phyloP scores from a whole-genome alignment of 2,329 filamentous ascomycete species.

The Akanthomyces lecanii region DNA sequence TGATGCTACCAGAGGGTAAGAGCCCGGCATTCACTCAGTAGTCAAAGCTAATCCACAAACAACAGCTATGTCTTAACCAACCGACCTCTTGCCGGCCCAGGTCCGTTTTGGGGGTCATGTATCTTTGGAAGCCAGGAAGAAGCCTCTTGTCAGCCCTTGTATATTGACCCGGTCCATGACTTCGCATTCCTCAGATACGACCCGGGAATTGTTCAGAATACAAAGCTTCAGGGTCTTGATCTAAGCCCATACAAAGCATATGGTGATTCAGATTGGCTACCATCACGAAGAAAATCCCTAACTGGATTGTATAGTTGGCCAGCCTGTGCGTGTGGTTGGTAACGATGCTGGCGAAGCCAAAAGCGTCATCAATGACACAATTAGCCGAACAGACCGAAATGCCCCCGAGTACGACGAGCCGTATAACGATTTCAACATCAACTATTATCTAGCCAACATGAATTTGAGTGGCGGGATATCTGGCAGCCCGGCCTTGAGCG shows the following conservation, averaged over 20 bases:
- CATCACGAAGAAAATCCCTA: too few species aligned
- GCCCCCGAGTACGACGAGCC: conserved; percentile 96
- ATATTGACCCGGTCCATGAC: conserved; percentile 96
- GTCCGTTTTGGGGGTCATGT: conserved; percentile 96
- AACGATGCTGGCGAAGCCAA: conserved; percentile 98
- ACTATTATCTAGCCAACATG: conserved; percentile 97
- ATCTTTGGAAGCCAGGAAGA: conserved; percentile 98
- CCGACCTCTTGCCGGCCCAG: conserved; percentile 88
- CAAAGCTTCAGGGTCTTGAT: conserved; percentile 32
- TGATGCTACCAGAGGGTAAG: not conserved
- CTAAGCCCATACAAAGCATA: not conserved
- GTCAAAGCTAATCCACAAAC: too few species aligned
- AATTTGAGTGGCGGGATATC: conserved; percentile 95
- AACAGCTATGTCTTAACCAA: conserved; percentile 78
- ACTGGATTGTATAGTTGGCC: conserved; percentile 57
- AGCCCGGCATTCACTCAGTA: too few species aligned
- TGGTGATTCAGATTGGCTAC: too few species aligned
- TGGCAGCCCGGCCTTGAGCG: conserved; percentile 93
- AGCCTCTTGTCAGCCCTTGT: conserved; percentile 92
- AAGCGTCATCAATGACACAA: conserved; percentile 94
- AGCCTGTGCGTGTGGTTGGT: conserved; percentile 92
- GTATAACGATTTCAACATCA: conserved; percentile 93
- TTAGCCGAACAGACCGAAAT: conserved; percentile 91
- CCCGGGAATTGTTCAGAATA: conserved; percentile 92
- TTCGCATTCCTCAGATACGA: conserved; percentile 97